phyloP scores from a whole-genome alignment of 352 stramenopile genomes.

The Phytophthora kernoviae region DNA sequence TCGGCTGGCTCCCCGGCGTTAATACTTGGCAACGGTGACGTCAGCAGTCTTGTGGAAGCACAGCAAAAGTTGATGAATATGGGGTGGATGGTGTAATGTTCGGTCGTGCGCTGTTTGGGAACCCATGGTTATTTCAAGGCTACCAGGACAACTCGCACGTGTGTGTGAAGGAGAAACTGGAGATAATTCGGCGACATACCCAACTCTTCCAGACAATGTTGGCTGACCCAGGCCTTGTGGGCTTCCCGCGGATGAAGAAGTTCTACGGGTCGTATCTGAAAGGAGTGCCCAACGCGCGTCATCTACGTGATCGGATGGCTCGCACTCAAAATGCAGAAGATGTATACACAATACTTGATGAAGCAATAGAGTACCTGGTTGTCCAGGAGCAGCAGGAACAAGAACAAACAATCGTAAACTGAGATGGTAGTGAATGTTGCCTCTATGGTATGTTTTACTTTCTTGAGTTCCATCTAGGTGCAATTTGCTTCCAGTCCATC shows the following conservation, averaged over 20 bases:
- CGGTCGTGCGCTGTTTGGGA: slow-evolving; percentile 76
- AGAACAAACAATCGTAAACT: slow-evolving; percentile 8
- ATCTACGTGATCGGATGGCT: slow-evolving; percentile 63
- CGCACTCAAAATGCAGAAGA: slow-evolving; percentile 50
- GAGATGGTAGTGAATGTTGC: slow-evolving; percentile 13
- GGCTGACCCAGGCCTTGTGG: slow-evolving; percentile 42
- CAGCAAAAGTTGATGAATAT: slow-evolving; percentile 62
- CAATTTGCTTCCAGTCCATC: slow-evolving; percentile 13
- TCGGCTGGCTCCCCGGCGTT: slow-evolving; percentile 56
- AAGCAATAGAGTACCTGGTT: slow-evolving; percentile 42
- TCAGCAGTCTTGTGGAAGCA: slow-evolving; percentile 67
- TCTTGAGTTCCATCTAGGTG: slow-evolving; percentile 11
- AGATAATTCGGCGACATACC: slow-evolving; percentile 68
- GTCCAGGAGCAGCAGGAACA: slow-evolving; percentile 27
- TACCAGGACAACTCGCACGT: slow-evolving; percentile 59
- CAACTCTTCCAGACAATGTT: slow-evolving; percentile 74
- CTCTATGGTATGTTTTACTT: slow-evolving; percentile 28
- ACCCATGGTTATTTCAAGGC: slow-evolving; percentile 83
- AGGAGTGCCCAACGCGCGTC: slow-evolving; percentile 71
- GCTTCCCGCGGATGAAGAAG: slow-evolving; percentile 81
- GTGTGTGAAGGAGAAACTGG: slow-evolving; percentile 51
- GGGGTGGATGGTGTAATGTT: slow-evolving; percentile 84
- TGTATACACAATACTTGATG: slow-evolving; percentile 65
- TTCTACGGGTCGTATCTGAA: slow-evolving; percentile 81
- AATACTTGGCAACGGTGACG: slow-evolving; percentile 83